Percentiles rank a stretch among this genome's conserved stretches.
phyloP scores from a whole-genome alignment of 176 grass and related monocot genomes.

The Carex scoparia region DNA sequence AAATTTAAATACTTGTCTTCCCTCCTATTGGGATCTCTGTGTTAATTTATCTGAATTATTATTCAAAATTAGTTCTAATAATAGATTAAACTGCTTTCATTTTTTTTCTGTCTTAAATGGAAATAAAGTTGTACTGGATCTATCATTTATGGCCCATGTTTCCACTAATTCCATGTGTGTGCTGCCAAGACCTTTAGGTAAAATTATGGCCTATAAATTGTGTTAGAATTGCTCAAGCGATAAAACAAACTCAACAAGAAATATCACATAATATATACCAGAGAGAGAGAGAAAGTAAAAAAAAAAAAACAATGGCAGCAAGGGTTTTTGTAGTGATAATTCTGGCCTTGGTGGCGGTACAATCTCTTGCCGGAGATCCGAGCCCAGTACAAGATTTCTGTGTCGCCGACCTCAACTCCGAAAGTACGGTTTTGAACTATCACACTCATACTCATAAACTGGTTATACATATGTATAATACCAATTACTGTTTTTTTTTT shows the following conservation, averaged over 20 bases:
- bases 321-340: conserved; percentile 15
- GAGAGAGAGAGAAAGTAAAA: not conserved
- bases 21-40: not conserved
- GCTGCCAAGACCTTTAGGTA: not conserved
- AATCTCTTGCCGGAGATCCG: conserved; percentile 21
- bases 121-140: not conserved
- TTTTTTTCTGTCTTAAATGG: not conserved
- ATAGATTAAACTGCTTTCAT: not conserved
- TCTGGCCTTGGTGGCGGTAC: not conserved
- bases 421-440: not conserved
- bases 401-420: conserved; percentile 5
- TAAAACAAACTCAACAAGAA: not conserved
- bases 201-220: conserved; percentile 10
- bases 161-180: conserved; percentile 3
- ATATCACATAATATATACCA: not conserved
- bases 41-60: not conserved
- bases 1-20: too few species aligned
- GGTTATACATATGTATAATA: not conserved
- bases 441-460: not conserved
- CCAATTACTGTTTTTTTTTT: not conserved
- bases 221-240: not conserved
- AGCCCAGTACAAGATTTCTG: conserved; percentile 34
- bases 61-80: not conserved
- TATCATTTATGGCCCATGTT: conserved; percentile 1
- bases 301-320: conserved; percentile 16